Conservation (phyloP, 2,329 filamentous ascomycete species). For the Penicillium frequentans region DNA sequence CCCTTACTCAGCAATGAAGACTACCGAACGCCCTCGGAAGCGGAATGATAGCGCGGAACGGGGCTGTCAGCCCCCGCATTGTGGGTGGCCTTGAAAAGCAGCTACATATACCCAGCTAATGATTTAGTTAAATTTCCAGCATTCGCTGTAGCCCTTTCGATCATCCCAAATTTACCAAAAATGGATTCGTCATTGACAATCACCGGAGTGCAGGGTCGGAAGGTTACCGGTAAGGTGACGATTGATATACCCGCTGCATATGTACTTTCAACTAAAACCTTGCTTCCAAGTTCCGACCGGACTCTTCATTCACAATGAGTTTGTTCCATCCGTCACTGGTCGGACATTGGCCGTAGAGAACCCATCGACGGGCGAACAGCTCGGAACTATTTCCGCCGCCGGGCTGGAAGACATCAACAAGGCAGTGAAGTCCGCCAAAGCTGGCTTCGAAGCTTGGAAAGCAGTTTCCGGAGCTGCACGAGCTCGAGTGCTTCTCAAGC, state of each 20-base stretch:
- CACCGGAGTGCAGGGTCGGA: slow-evolving; percentile 16
- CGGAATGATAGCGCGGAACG: slow-evolving; percentile 7
- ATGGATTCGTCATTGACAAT: slow-evolving; percentile 11
- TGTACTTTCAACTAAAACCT: neutral
- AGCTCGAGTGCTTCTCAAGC: slow-evolving; percentile 20
- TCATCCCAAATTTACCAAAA: neutral
- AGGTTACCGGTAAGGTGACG: slow-evolving; percentile 12
- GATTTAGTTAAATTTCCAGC: neutral
- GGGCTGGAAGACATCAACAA: slow-evolving; percentile 25
- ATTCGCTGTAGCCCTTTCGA: neutral
- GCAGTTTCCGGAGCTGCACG: slow-evolving; percentile 18
- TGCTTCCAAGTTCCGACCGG: slow-evolving; percentile 22
- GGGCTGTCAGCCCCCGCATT: neutral
- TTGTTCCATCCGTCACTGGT: slow-evolving; percentile 19
- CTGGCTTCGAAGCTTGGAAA: slow-evolving; percentile 25
- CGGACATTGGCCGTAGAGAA: slow-evolving; percentile 24
- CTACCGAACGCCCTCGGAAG: neutral
- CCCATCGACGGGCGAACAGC: slow-evolving; percentile 22
- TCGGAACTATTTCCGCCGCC: slow-evolving; percentile 26
- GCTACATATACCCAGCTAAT: neutral
- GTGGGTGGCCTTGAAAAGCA: neutral
- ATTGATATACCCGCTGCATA: neutral
- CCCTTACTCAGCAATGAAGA: neutral
- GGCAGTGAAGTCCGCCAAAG: slow-evolving; percentile 21
- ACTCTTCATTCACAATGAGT: slow-evolving; percentile 31